Percentiles rank a stretch among this genome's conserved stretches.
Evolutionary conservation across 1,284 basidiomycete genomes (phyloP).

Genomic region (Moesziomyces sp.): DNA sequence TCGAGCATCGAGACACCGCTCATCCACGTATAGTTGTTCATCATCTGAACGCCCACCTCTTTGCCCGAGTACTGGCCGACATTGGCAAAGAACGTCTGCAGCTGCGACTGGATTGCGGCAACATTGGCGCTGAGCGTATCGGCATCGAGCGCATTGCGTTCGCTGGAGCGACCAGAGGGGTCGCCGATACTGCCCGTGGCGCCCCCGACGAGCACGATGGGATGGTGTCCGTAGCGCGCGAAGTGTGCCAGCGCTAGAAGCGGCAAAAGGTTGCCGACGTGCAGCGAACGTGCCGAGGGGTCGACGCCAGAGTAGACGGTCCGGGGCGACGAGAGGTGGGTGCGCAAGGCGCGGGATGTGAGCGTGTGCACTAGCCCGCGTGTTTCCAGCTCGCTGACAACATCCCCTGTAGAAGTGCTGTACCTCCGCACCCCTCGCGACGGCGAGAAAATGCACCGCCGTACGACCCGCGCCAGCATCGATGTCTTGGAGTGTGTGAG

Average conservation of each 20-base stretch:
- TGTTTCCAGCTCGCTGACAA: slow-evolving; percentile 34
- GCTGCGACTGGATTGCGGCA: slow-evolving; percentile 74
- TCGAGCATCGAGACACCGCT: slow-evolving; percentile 79
- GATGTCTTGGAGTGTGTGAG: background rate
- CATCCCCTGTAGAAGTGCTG: slow-evolving; percentile 1
- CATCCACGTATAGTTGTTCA: slow-evolving; percentile 90
- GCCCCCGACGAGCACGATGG: slow-evolving; percentile 75
- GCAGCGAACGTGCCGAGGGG: slow-evolving; percentile 86
- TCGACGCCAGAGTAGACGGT: slow-evolving; percentile 90
- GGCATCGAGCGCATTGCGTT: slow-evolving; percentile 78
- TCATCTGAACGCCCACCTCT: slow-evolving; percentile 44
- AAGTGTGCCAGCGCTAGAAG: slow-evolving; percentile 88
- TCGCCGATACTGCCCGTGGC: slow-evolving; percentile 97
- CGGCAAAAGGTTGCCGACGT: slow-evolving; percentile 92
- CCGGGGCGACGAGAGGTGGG: slow-evolving; percentile 36
- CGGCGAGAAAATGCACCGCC: too few relatives aligned
- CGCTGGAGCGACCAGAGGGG: slow-evolving; percentile 87
- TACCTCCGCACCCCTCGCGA: background rate
- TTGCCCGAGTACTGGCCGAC: slow-evolving; percentile 71
- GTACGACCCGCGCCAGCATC: background rate
- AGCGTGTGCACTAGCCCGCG: slow-evolving; percentile 46
- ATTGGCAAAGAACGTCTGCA: slow-evolving; percentile 78
- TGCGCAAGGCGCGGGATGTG: slow-evolving; percentile 44
- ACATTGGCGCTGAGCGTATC: slow-evolving; percentile 78
- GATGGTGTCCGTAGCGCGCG: slow-evolving; percentile 80